Percentiles rank a stretch among this genome's conserved stretches.
Conservation (phyloP, 805 yeast species). For the Wickerhamomyces rabaulensis region DNA sequence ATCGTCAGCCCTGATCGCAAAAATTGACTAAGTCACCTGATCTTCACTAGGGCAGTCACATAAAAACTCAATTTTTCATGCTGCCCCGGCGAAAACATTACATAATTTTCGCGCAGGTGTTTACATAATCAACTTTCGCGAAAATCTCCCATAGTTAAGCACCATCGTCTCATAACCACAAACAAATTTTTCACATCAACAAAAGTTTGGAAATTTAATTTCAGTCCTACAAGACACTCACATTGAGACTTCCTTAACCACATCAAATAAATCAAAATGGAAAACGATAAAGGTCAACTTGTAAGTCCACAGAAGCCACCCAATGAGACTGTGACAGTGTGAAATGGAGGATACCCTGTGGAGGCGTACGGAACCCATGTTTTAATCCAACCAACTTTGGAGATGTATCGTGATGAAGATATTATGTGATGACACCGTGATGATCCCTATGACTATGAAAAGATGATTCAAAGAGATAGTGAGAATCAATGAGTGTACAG, state of each 20-base stretch:
- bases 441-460: not conserved
- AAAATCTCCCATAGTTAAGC: not conserved
- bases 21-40: too few species aligned
- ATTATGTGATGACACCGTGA: not conserved
- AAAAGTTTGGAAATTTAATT: constrained; percentile 4
- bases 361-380: not conserved
- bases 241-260: not conserved
- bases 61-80: not conserved
- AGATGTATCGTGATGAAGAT: not conserved
- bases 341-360: not conserved
- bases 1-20: too few species aligned
- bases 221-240: not conserved
- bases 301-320: constrained; percentile 50
- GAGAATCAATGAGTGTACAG: too few species aligned
- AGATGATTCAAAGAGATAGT: not conserved
- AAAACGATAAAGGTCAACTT: constrained; percentile 99
- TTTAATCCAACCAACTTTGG: not conserved
- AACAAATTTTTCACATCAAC: constrained; percentile 4
- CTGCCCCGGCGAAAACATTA: not conserved
- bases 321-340: not conserved
- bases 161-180: not conserved
- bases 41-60: not conserved
- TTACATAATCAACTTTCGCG: not conserved
- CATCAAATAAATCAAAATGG: constrained; percentile 64
- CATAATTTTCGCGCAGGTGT: not conserved